Conservation (phyloP, 768 basidiomycete genomes). For the Gloeostereum incarnatum region DNA sequence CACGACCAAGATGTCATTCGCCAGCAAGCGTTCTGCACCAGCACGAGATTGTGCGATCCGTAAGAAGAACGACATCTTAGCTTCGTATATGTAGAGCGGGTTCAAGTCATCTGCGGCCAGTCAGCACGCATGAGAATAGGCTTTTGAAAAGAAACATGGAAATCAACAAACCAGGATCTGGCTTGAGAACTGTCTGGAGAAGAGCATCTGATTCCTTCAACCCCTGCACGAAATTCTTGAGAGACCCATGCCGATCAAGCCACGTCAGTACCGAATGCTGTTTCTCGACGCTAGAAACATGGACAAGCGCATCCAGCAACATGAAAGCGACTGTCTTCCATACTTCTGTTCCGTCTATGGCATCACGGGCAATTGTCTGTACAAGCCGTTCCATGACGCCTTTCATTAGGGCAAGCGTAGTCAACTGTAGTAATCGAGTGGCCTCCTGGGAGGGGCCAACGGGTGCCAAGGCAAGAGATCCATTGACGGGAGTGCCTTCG, state of each 20-base stretch:
- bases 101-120: constrained; percentile 69
- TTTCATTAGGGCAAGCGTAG: constrained; percentile 61
- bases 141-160: neutral
- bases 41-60: constrained; percentile 74
- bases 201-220: constrained; percentile 76
- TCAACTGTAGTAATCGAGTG: constrained; percentile 39
- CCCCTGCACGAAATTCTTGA: constrained; percentile 74
- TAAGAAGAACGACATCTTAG: constrained; percentile 85
- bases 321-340: constrained; percentile 97
- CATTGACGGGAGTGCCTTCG: constrained; percentile 28
- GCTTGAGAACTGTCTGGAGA: constrained; percentile 69
- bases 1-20: constrained; percentile 63
- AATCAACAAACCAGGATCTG: constrained; percentile 68
- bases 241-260: constrained; percentile 64
- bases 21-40: constrained; percentile 81
- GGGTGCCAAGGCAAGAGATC: constrained; percentile 26
- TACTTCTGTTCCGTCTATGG: constrained; percentile 89
- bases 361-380: constrained; percentile 73
- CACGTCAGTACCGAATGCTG: constrained; percentile 50
- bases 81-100: constrained; percentile 87
- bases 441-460: constrained; percentile 10
- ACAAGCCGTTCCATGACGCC: constrained; percentile 64
- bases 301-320: constrained; percentile 72
- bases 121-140: neutral
- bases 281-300: constrained; percentile 62